These are phyloP conservation scores for Chimonanthus praecox DNA, from an alignment of 164 flowering plant species.

Conservation along the genomic window DNA sequence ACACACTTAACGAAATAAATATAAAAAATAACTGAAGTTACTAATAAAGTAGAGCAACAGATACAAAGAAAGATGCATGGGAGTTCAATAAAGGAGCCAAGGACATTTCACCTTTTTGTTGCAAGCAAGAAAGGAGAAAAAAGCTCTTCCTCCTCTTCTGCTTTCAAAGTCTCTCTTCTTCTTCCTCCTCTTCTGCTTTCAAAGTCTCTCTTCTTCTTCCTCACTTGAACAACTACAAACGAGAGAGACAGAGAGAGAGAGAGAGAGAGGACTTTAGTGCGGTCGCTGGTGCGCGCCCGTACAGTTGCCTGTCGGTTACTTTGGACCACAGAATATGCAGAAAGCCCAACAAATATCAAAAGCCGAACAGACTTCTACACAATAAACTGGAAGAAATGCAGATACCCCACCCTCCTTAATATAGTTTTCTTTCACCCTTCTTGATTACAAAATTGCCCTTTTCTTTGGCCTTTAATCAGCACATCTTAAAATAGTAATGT, in stretches of 20 bases:
- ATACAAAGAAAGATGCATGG: not conserved
- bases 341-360: not conserved
- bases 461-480: no score
- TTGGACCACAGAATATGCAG: conserved; percentile 7
- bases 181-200: not conserved
- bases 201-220: not conserved
- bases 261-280: conserved; percentile 1
- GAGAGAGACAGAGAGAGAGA: conserved; percentile 2
- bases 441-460: no score
- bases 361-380: not conserved
- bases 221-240: not conserved
- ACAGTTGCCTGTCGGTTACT: conserved; percentile 8
- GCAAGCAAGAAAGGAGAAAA: not conserved
- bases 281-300: conserved; percentile 2
- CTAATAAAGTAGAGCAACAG: no score
- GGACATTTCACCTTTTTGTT: not conserved
- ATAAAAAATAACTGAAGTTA: not conserved
- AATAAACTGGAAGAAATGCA: no score
- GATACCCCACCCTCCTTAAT: no score
- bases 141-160: not conserved
- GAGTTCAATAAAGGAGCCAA: not conserved
- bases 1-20: no score
- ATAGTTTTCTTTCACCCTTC: no score
- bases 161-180: not conserved
- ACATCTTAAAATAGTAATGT: no score